Conservation (phyloP, 257 asterid genomes). For the Solanum pennellii region DNA sequence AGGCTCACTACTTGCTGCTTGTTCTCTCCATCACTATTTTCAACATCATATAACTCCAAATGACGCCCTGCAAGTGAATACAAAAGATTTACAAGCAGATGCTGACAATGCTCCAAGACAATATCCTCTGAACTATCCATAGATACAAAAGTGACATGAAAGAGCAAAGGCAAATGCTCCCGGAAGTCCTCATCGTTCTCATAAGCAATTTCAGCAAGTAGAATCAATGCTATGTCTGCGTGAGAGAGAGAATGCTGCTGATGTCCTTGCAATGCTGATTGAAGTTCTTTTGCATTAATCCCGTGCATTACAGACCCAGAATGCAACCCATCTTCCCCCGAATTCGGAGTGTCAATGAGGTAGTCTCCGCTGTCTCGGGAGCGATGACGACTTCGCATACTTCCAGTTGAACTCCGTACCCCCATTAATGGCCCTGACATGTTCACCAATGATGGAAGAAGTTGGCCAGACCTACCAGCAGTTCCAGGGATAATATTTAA, state of each 20-base stretch:
- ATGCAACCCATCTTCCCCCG: slow-evolving; percentile 88
- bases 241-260: slow-evolving; percentile 90
- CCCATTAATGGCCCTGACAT: slow-evolving; percentile 98
- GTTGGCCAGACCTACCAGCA: slow-evolving; percentile 94
- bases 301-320: slow-evolving; percentile 54
- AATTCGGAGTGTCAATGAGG: slow-evolving; percentile 87
- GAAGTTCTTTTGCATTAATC: slow-evolving; percentile 89
- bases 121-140: slow-evolving; percentile 99
- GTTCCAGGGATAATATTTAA: slow-evolving; percentile 74
- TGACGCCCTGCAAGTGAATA: slow-evolving; percentile 98
- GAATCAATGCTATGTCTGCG: slow-evolving; percentile 89
- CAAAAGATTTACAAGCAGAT: slow-evolving; percentile 82
- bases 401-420: slow-evolving; percentile 91
- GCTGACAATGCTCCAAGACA: slow-evolving; percentile 98
- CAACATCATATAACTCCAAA: slow-evolving; percentile 90
- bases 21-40: slow-evolving; percentile 96
- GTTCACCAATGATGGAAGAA: slow-evolving; percentile 82
- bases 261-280: slow-evolving; percentile 97
- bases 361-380: slow-evolving; percentile 99
- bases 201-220: slow-evolving; percentile 92
- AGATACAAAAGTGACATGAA: slow-evolving; percentile 96
- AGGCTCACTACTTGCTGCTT: slow-evolving; percentile 95
- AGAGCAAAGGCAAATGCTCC: slow-evolving; percentile 90
- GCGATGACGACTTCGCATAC: slow-evolving; percentile 90
- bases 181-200: slow-evolving; percentile 99